Conservation (phyloP, 1,284 basidiomycete species). For the Ganoderma sinense region DNA sequence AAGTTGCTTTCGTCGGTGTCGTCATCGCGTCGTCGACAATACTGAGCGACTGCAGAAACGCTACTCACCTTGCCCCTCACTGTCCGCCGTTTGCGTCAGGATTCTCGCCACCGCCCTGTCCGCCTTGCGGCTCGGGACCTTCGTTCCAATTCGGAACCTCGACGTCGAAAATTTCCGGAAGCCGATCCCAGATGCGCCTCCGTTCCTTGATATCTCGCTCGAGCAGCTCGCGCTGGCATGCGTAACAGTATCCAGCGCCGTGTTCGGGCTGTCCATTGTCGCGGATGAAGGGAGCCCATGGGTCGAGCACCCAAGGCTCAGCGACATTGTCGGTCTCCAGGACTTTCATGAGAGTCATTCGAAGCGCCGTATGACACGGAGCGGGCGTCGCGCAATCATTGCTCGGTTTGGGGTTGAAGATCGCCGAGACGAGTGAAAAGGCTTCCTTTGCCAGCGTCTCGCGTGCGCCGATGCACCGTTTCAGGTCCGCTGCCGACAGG, state of each 20-base stretch:
- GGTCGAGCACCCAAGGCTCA: not conserved
- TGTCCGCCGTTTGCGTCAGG: not conserved
- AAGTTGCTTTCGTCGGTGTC: not conserved
- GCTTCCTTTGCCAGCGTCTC: not conserved
- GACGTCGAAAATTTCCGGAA: not conserved
- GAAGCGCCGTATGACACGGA: not conserved
- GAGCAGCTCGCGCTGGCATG: not conserved
- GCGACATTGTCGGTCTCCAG: not conserved
- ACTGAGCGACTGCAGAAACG: not conserved
- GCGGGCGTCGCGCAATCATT: not conserved
- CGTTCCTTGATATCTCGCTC: not conserved
- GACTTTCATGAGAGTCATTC: not conserved
- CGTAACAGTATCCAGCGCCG: not conserved
- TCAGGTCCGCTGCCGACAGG: slow-evolving; percentile 8
- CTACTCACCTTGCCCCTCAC: not conserved
- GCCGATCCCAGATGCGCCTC: not conserved
- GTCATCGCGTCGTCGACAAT: not conserved
- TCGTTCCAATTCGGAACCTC: not conserved
- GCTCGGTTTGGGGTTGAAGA: not conserved
- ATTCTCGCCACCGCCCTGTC: not conserved
- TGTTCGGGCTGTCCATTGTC: not conserved
- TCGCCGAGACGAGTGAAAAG: not conserved
- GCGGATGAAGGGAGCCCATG: not conserved
- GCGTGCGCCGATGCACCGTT: slow-evolving; percentile 5
- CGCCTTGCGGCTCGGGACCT: too few relatives aligned